Base-by-base conservation (phyloP, 495 filamentous ascomycete species). In the Hypoxylon trugodes region DNA sequence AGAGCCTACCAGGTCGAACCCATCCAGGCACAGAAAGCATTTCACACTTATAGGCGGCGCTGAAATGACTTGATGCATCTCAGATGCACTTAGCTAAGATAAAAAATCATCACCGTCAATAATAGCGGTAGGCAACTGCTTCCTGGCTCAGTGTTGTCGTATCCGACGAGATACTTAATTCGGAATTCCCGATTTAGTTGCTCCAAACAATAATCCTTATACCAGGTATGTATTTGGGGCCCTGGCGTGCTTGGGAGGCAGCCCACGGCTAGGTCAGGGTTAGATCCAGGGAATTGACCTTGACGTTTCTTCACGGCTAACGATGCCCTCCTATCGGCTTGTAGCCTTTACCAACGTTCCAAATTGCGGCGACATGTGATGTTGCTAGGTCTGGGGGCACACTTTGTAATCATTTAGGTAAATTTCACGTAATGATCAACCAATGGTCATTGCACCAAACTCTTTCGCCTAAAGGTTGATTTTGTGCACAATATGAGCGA, bases 371-470 rank as follows among this genome's bases (percentile, higher is more conserved):
- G 25, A 12, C 40, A 22, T 43, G 13, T 2, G 40, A 43, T 25
- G 6, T 22, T 12, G 19, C 4, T 43, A 4, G 9, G 19, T 25
- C 40, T 43, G 19, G 19, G 16, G 19, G n/a, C n/a, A 25, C 21
- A 43, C 40, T 22, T 43, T 24, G 40, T 43, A 24, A 43, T 43
- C 19, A 25, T 43, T 43, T 43, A 43, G 40, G 40, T 43, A 43
- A 43, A 43, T 43, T 43, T 43, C 40, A 24, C 40, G 40, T 43
- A 43, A 43, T 24, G 40, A 21, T 43, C 16, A 10, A 21, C 19
- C 40, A 24, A 24, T 9, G 40, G 21, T 12, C 40, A 43, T 24
- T 24, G 19, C 12, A 10, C 25, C 40, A 2, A n/a, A 24, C 18
- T 22, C 9, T 24, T 21, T 43, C 16, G 40, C 19, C 25, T 43